Evolutionary conservation across 345 rosid genomes (phyloP), one percentile per base, ranked within the genome.

Genomic region (Populus davidiana): DNA sequence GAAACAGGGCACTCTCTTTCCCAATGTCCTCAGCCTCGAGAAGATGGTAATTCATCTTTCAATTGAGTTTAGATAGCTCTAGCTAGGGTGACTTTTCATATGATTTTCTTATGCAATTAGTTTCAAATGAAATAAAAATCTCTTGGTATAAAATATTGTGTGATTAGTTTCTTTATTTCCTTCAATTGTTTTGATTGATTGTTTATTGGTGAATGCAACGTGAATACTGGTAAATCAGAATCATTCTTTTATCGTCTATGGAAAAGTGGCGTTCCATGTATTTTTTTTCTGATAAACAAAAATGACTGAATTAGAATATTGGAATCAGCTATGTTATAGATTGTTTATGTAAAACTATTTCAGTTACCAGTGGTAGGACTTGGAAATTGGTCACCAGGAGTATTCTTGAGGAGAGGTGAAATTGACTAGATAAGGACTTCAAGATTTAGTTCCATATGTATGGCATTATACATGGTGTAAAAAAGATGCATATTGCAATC

Each of bases 1-100:
- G 90, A 87, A 77, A 73, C 79, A 47, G 90, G 93, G n/a, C 98
- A 96, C 87, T 90, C 98, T 0, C 97, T 96, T 63, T 80, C 92
- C 17, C 85, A 85, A 13, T 96, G 99, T 74, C 86, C 94, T 44
- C 84, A 76, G 56, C 98, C 97, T 74, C 82, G 87, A 82, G 86
- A 87, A 87, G 94, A 93, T 47, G 98, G 99, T 93, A 87, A 63
- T 35, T 69, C 65, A 35, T 29, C 16, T 56, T 68, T 74, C 36
- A 2, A 1, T 69, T 73, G 8, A 66, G 9, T 65, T 38, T 8
- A 43, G 18, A 20, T 52, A 67, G 33, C 29, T 79, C 6, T 36
- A 13, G 11, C 59, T 20, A 17, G 23, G 59, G n/a, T 52, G 59
- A 52, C 59, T 52, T 52, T 6, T 52, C 20, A 20, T 17, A 52